Base-by-base conservation (phyloP, 331 rosid species). In the Acacia pycnantha region DNA sequence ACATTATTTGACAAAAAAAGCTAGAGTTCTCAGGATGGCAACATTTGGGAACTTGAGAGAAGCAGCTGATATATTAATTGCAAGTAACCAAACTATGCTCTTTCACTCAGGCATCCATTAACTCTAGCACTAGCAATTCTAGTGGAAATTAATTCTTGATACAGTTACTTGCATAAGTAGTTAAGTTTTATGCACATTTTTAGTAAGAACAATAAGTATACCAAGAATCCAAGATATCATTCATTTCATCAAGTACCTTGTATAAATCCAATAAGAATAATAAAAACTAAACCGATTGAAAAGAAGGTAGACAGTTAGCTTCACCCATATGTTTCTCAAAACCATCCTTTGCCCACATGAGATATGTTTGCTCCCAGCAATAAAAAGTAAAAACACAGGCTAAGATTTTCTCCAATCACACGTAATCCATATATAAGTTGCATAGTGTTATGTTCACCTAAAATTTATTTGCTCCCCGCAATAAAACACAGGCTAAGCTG, bases 1-100 rank as follows among this genome's bases (percentile, higher is more conserved):
- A 29, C 74, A 85, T 85, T 77, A 82, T 27, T 84, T 48, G 65
- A 70, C 81, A n/a, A 58, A 75, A 85, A 27, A 46, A 72, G 68
- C 65, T 47, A 48, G 44, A 73, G 83, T 48, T 73, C 22, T 70
- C 62, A 47, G 59, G 61, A 62, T 27, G 70, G 21, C 61, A 78
- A 53, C n/a, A 53, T 43, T 72, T 65, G 35, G 56, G 82, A 53
- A 27, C 26, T 72, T 54, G 26, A 35, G 79, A 62, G 54, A 70
- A 81, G 46, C 8, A 2, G 22, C 40, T 6, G 18, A 47, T 73
- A 44, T 44, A 81, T 64, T 58, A 40, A 61, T 50, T n/a, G 24
- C 59, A 62, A 26, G 75, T 44, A 59, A 64, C 74, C 67, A 48
- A 46, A 46, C 50, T 44, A 59, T 24, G 73, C 53, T 48, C 64